Evolutionary conservation across 305 asterid species (phyloP), one percentile per base, ranked within the genome.

Genomic region (Fraxinus dipetala): DNA sequence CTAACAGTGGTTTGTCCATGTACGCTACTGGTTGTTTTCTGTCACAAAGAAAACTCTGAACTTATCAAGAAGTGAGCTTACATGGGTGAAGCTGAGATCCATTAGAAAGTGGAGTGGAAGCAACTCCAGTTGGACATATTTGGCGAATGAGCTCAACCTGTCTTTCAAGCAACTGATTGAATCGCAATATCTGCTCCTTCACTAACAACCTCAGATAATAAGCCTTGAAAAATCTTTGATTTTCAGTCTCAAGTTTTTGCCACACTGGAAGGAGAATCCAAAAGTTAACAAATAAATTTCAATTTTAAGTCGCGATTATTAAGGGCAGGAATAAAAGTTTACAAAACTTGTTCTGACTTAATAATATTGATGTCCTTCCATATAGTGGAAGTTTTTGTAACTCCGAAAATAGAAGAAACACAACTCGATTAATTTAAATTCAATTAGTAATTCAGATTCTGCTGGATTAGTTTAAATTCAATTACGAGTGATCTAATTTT

Each of bases 191-290:
- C 86, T 91, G 95, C 18, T 91, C 89, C 86, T 90, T 92, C 83
- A 92, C 88, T 14, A 84, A 82, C 89, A 91, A 82, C 85, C 90
- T 88, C 84, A 90, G 83, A 82, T 85, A 88, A 88, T 92, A 92
- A 56, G 92, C 95, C 85, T 84, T 81, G 83, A 92, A 92, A 82
- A 92, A 92, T 5, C 88, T 90, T 78, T n/a, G 91, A 83, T 92
- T 92, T 82, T 92, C 91, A 76, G 90, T 84, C 88, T 92, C 95
- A 54, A 92, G 95, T 85, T 87, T 90, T 83, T 87, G 92, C 97
- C 97, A 92, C 79, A 92, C 97, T 92, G 92, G 83, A 84, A 83
- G 72, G 79, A 34, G 30, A 79, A 38, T 69, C 67, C 77, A 78
- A 40, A 78, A 56, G 80, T 91, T 72, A 83, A 75, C 16, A 56